Percentiles rank a stretch among this genome's conserved stretches.
Conservation (phyloP, 257 asterid species). For the Solanum pennellii region DNA sequence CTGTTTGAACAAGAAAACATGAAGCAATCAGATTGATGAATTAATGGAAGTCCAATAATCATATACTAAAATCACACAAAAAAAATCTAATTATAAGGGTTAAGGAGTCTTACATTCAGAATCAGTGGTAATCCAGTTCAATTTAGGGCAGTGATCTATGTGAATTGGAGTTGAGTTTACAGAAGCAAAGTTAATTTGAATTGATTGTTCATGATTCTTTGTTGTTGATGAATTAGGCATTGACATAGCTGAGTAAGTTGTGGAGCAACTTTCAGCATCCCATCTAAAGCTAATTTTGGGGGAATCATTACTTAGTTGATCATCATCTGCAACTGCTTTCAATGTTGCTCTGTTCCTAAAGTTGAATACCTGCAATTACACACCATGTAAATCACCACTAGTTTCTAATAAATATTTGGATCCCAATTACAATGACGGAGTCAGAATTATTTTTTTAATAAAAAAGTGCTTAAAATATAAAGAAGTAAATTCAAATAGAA, state of each 20-base stretch:
- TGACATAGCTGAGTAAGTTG: constrained; percentile 29
- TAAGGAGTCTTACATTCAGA: constrained; percentile 50
- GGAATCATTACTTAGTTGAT: constrained; percentile 53
- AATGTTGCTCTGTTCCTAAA: constrained; percentile 33
- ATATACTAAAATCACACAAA: not conserved
- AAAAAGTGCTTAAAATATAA: too few species aligned
- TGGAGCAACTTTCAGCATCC: constrained; percentile 69
- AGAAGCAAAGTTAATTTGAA: constrained; percentile 14
- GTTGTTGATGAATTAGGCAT: not conserved
- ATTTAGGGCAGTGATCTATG: not conserved
- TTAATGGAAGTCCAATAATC: not conserved
- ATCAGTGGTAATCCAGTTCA: constrained; percentile 81
- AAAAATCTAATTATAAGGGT: not conserved
- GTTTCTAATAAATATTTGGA: not conserved
- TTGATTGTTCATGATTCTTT: constrained; percentile 8
- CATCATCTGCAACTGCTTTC: constrained; percentile 45
- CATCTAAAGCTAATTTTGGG: constrained; percentile 80
- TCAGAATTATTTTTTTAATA: too few species aligned
- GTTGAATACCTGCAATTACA: constrained; percentile 34
- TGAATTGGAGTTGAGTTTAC: constrained; percentile 30
- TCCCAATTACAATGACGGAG: not conserved
- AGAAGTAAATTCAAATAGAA: too few species aligned
- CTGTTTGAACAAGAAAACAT: not conserved
- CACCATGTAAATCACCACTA: not conserved
- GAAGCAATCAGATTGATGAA: not conserved